Evolutionary conservation across 2,329 filamentous ascomycete species (phyloP), one percentile per base, ranked within the genome.

Genomic region (Aureobasidium namibiae): DNA sequence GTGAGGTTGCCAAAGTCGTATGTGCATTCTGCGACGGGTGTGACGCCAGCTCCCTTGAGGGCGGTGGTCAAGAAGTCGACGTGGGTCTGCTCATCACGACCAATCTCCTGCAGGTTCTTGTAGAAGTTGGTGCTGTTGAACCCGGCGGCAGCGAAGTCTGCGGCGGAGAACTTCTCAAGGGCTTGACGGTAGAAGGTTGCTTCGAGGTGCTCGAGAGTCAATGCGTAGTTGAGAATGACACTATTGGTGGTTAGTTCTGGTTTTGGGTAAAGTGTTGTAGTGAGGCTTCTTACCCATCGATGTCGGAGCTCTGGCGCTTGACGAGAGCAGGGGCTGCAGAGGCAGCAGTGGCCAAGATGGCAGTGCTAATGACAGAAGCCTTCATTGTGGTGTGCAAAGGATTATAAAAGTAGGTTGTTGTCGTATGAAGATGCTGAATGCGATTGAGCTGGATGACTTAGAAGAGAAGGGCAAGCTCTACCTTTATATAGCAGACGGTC

Each of bases 141-240:
- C 14, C 81, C 82, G 46, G 80, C 81, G 33, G 69, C 72, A 29
- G 72, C 65, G 67, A 86, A 86, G 64, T 83, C 75, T 1, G 67
- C 63, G 61, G 77, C 69, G 31, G 76, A 78, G 74, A 81, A 87
- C 65, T 82, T 84, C 60, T 74, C 69, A 4, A 88, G 74, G 38
- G 80, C 84, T 50, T 85, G 68, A 38, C 75, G 72, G 72, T 88
- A 88, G 73, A 88, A 88, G 59, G 75, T 76, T 62, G 81, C 74
- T 72, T 88, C 85, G 31, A 76, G 68, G 64, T 76, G 73, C 67
- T 77, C 75, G 2, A 76, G 73, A 6, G 74, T 76, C 29, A 76
- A 65, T 6, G 75, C 74, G 61, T 76, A 77, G 67, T 75, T 73
- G 63, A 77, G 71, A 60, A 77, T 64, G 49, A 44, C 31, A 21